Base-by-base conservation (phyloP, 179 eudicot genomes). In the Vitellaria paradoxa region DNA sequence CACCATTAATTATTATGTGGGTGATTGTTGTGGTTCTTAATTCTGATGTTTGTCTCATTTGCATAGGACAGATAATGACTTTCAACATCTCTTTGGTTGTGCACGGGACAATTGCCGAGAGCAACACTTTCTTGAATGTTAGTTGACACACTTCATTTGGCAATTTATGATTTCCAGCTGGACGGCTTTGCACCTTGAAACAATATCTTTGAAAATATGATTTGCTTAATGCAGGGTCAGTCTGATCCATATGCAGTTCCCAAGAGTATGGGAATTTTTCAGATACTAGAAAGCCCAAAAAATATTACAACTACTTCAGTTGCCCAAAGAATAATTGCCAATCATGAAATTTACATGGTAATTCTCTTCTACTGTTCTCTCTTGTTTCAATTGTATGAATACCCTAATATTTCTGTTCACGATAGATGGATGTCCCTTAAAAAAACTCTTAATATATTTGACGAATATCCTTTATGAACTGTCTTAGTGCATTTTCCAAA, bases 51-150 rank as follows among this genome's bases (percentile, higher is more conserved):
- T 40, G 21, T 55, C n/a, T 57, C 21, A 12, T 64, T 76, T 45
- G 37, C 56, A 49, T 74, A 23, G 50, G 47, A 47, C 84, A 95
- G 99, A 88, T 95, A 30, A 91, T 85, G 46, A 95, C 99, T 78
- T 96, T 96, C 88, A 96, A 96, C 82, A 91, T 96, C 68, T 88
- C 96, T 77, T 71, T 90, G 85, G 95, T 96, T 30, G 96, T 91
- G 30, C 97, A 79, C 67, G 99, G 99, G 83, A 91, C 98, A 30
- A 85, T 91, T 74, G 86, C 98, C 10, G 99, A 96, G 91, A 81
- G 85, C 78, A 89, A 87, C 85, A 83, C 84, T 83, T 63, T 80
- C 4, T 56, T 76, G 50, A 76, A 84, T 74, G 99, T 95, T 87
- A 95, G 97, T 77, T 73, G 63, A 79, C 45, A 11, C 68, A 37